phyloP scores from a whole-genome alignment of 345 rosid genomes.

The Rhodamnia argentea region DNA sequence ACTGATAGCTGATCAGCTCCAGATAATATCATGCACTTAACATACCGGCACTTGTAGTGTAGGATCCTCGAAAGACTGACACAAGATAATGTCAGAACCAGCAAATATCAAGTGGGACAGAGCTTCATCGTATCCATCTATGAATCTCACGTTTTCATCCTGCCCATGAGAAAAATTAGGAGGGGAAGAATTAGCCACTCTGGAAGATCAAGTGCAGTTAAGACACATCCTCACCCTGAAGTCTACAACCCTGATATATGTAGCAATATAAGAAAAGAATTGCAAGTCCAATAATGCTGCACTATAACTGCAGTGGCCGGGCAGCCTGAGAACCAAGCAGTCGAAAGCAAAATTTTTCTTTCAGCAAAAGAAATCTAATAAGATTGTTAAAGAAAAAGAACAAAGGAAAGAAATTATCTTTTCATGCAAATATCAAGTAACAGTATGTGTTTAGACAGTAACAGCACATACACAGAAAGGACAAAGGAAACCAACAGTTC shows the following conservation, averaged over 20 bases:
- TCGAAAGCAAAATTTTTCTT: not conserved
- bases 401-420: not conserved
- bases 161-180: conserved; percentile 6
- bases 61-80: conserved; percentile 41
- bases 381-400: not conserved
- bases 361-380: not conserved
- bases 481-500: not conserved
- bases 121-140: conserved; percentile 29
- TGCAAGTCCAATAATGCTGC: not conserved
- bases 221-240: not conserved
- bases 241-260: not conserved
- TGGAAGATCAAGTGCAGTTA: not conserved
- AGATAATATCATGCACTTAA: not conserved
- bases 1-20: not conserved
- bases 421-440: not conserved
- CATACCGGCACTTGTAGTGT: conserved; percentile 57
- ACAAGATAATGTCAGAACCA: conserved; percentile 59
- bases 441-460: not conserved
- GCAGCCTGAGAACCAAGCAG: not conserved
- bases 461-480: not conserved
- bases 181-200: not conserved
- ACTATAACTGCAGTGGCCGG: not conserved
- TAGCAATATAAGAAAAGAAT: not conserved
- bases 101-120: conserved; percentile 43
- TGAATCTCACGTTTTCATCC: conserved; percentile 34